These are phyloP conservation scores for Tirmania nivea DNA, from an alignment of 495 filamentous ascomycete species.

Conservation along the genomic window DNA sequence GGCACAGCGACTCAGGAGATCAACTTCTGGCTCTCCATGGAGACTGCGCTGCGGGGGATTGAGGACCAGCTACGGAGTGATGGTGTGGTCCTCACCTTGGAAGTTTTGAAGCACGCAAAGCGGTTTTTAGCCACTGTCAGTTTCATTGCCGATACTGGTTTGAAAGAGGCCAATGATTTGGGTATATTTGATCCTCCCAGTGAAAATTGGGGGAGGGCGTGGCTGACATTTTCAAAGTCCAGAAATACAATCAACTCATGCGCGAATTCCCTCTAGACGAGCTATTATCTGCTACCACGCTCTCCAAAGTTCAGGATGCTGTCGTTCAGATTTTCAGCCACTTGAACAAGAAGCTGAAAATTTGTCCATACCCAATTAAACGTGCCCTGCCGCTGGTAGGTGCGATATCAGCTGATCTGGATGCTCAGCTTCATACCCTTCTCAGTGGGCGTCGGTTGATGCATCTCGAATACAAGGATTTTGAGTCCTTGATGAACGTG, in stretches of 20 bases:
- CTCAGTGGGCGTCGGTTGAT: constrained; percentile 72
- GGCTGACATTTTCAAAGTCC: constrained; percentile 30
- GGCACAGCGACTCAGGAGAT: constrained; percentile 90
- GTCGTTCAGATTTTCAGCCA: constrained; percentile 72
- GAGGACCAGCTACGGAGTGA: constrained; percentile 70
- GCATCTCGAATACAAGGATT: constrained; percentile 78
- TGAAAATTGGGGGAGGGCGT: no score
- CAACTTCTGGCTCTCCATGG: constrained; percentile 96
- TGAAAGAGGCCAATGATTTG: constrained; percentile 82
- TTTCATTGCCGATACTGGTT: constrained; percentile 80
- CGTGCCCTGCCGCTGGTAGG: constrained; percentile 86
- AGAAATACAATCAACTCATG: constrained; percentile 97
- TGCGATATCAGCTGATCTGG: constrained; percentile 88
- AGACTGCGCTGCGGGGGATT: constrained; percentile 70
- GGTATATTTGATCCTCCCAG: constrained; percentile 7
- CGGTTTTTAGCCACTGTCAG: constrained; percentile 90
- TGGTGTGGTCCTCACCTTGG: constrained; percentile 76
- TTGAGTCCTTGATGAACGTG: constrained; percentile 59
- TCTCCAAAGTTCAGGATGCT: constrained; percentile 77
- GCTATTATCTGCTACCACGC: constrained; percentile 69
- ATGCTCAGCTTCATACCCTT: constrained; percentile 60
- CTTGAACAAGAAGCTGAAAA: constrained; percentile 87
- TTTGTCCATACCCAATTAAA: constrained; percentile 81
- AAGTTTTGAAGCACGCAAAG: constrained; percentile 85
- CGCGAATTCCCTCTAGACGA: constrained; percentile 93